Percentiles rank a stretch among this genome's conserved stretches.
These are phyloP conservation scores for Aspergillus nomiae DNA, from an alignment of 2,329 filamentous ascomycete species.

Conservation along the genomic window DNA sequence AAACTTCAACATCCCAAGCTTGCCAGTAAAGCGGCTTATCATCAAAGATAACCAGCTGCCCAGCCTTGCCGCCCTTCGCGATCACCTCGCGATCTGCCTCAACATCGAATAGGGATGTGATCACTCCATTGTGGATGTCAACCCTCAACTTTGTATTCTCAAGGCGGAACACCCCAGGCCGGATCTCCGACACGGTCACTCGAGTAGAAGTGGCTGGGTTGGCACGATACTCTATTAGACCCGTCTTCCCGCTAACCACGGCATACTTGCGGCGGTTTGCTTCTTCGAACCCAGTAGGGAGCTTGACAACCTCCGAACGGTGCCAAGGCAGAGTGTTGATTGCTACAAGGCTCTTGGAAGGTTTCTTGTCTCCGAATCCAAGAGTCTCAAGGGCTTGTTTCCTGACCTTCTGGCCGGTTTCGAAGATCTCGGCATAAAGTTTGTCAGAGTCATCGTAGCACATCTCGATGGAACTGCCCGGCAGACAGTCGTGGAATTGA, in stretches of 20 bases:
- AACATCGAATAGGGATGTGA: slow-evolving; percentile 82
- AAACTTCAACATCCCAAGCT: slow-evolving; percentile 97
- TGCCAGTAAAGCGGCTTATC: slow-evolving; percentile 98
- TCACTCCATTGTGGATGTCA: slow-evolving; percentile 71
- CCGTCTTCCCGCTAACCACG: slow-evolving; percentile 50
- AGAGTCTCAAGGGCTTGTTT: slow-evolving; percentile 69
- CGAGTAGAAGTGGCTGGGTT: slow-evolving; percentile 22
- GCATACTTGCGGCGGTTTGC: slow-evolving; percentile 38
- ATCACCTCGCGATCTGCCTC: slow-evolving; percentile 75
- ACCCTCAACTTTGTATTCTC: slow-evolving; percentile 77
- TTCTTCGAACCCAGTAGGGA: slow-evolving; percentile 49
- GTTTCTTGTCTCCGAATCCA: slow-evolving; percentile 57
- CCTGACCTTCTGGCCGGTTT: slow-evolving; percentile 71
- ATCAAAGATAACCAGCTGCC: slow-evolving; percentile 92
- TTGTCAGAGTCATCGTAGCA: slow-evolving; percentile 95
- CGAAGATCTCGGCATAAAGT: slow-evolving; percentile 81
- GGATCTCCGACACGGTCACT: slow-evolving; percentile 54
- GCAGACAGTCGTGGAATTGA: slow-evolving; percentile 96
- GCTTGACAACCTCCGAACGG: slow-evolving; percentile 71
- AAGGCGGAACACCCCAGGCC: slow-evolving; percentile 70
- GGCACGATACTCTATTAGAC: slow-evolving; percentile 41
- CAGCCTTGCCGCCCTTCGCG: slow-evolving; percentile 71
- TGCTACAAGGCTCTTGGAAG: slow-evolving; percentile 56
- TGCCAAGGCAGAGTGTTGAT: slow-evolving; percentile 89
- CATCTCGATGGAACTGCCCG: slow-evolving; percentile 95